phyloP scores from a whole-genome alignment of 1,139 yeast species.

The Pneumocystis sp. region DNA sequence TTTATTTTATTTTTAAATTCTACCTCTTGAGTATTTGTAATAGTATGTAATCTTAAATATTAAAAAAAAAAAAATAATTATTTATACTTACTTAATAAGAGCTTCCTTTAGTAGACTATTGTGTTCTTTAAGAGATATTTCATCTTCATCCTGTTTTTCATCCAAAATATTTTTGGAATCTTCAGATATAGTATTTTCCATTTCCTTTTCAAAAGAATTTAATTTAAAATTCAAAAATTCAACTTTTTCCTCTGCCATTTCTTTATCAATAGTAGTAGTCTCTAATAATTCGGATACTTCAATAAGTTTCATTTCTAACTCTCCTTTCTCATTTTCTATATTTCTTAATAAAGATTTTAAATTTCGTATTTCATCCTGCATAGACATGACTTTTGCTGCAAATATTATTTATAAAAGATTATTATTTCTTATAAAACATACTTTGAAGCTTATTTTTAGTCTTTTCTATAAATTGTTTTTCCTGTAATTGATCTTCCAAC shows the following conservation, averaged over 20 bases:
- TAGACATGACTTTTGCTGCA: slow-evolving; percentile 21
- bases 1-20: slow-evolving; percentile 30
- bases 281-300: slow-evolving; percentile 35
- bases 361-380: slow-evolving; percentile 25
- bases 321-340: slow-evolving; percentile 23
- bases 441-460: slow-evolving; percentile 36
- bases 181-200: slow-evolving; percentile 31
- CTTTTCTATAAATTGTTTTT: slow-evolving; percentile 23
- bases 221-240: slow-evolving; percentile 25
- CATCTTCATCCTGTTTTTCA: slow-evolving; percentile 14
- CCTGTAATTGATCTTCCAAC: slow-evolving; percentile 20
- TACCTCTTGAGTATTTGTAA: slow-evolving; percentile 25
- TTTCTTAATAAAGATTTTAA: slow-evolving; percentile 18
- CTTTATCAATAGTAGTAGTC: slow-evolving; percentile 39
- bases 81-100: slow-evolving; percentile 17
- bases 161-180: slow-evolving; percentile 16
- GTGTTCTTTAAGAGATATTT: slow-evolving; percentile 17
- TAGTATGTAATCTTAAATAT: slow-evolving; percentile 22
- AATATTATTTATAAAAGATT: slow-evolving; percentile 10
- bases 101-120: slow-evolving; percentile 31
- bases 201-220: slow-evolving; percentile 25
- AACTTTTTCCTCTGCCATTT: slow-evolving; percentile 33
- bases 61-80: not conserved
- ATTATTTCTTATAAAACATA: slow-evolving; percentile 19
- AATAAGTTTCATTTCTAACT: slow-evolving; percentile 24